Percentiles rank a stretch among this genome's conserved stretches.
Conservation (phyloP, 495 filamentous ascomycete species). For the Podospora appendiculata region DNA sequence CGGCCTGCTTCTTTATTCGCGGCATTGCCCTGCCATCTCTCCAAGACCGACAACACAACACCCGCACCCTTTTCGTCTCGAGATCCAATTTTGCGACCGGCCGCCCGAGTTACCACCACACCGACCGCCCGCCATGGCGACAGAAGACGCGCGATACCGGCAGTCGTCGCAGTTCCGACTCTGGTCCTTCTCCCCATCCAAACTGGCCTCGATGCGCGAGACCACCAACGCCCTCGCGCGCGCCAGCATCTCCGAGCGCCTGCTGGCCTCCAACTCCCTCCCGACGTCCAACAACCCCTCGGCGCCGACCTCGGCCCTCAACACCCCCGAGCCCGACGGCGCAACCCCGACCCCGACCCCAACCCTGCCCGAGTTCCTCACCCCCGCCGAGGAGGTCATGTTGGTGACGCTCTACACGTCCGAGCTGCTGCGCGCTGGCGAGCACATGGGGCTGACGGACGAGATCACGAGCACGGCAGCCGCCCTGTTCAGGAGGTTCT, state of each 20-base stretch:
- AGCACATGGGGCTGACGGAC: constrained; percentile 69
- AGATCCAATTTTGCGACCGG: too few relatives aligned
- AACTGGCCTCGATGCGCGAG: constrained; percentile 59
- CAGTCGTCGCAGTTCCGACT: constrained; percentile 80
- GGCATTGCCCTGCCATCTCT: too few relatives aligned
- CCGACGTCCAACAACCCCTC: constrained; percentile 15
- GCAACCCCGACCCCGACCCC: constrained; percentile 24
- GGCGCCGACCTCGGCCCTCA: constrained; percentile 20
- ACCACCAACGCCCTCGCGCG: constrained; percentile 69
- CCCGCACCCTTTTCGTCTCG: too few relatives aligned
- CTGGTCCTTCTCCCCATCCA: constrained; percentile 83
- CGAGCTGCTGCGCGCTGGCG: constrained; percentile 64
- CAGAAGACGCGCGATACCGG: constrained; percentile 88
- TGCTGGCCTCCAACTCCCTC: constrained; percentile 10
- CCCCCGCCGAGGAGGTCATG: constrained; percentile 70
- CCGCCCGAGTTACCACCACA: neutral
- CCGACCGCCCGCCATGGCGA: constrained; percentile 27
- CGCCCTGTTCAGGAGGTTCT: constrained; percentile 89
- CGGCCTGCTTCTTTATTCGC: too few relatives aligned
- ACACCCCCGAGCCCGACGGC: constrained; percentile 27
- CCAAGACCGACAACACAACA: too few relatives aligned
- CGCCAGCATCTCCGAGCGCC: constrained; percentile 53
- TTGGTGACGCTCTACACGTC: constrained; percentile 75
- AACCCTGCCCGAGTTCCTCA: constrained; percentile 60
- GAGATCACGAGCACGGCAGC: constrained; percentile 85